Percentiles rank a stretch among this genome's conserved stretches.
phyloP scores from a whole-genome alignment of 73 alveolate species.

The Vitrella brassicaformis region DNA sequence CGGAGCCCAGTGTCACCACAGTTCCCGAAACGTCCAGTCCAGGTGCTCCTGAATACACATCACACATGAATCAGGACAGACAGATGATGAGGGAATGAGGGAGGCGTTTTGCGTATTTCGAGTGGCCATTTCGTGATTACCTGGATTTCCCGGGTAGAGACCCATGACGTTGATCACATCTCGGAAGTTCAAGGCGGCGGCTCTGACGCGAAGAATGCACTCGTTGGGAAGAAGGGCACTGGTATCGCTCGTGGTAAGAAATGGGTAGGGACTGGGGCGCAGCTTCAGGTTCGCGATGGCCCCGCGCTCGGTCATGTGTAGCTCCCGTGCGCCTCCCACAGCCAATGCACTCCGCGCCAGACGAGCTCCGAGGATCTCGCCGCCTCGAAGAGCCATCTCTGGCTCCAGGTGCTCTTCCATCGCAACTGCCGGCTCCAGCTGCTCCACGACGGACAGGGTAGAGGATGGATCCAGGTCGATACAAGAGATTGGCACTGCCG shows the following conservation, averaged over 20 bases:
- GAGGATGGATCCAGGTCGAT: no score
- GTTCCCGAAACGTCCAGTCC: constrained; percentile 25
- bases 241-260: no score
- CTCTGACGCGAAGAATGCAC: constrained; percentile 2
- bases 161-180: constrained; percentile 12
- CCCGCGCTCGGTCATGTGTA: neutral
- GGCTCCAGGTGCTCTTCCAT: no score
- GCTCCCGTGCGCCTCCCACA: neutral
- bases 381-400: no score
- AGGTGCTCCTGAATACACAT: neutral
- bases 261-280: no score
- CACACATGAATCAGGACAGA: neutral
- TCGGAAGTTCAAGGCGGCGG: constrained; percentile 7
- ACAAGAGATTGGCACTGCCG: no score
- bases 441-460: no score
- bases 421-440: no score
- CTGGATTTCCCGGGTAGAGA: no score
- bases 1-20: neutral
- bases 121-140: no score
- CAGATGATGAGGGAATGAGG: neutral
- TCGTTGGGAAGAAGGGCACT: no score
- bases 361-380: neutral
- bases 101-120: no score
- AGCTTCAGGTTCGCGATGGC: neutral
- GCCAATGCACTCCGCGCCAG: neutral